These are phyloP conservation scores for Podaxis sp. DNA, from an alignment of 768 basidiomycete genomes.

Conservation along the genomic window DNA sequence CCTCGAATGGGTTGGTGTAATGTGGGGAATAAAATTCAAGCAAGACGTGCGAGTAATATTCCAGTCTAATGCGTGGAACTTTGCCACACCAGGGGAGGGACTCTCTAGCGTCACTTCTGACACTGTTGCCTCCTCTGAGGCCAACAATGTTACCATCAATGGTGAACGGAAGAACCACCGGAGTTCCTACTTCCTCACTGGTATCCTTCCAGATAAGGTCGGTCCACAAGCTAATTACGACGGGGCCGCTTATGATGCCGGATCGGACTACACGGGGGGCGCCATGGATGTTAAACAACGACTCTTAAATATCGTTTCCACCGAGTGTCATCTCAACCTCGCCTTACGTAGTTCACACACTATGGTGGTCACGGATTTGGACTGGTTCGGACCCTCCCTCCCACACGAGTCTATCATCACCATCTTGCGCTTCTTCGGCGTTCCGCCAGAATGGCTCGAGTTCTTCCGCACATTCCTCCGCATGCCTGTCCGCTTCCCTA, in stretches of 20 bases:
- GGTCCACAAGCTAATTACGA: conserved; percentile 21
- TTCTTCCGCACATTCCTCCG: conserved; percentile 36
- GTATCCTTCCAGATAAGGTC: conserved; percentile 28
- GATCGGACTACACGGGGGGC: conserved; percentile 19
- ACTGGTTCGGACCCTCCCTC: conserved; percentile 43
- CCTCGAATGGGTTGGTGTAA: conserved; percentile 40
- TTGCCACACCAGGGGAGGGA: conserved; percentile 19
- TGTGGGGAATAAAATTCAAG: conserved; percentile 40
- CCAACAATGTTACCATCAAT: conserved; percentile 24
- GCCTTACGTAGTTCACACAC: conserved; percentile 31
- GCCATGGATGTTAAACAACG: conserved; percentile 31
- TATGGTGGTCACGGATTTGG: conserved; percentile 38
- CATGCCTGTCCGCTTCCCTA: conserved; percentile 31
- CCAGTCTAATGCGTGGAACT: conserved; percentile 36
- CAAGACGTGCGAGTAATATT: conserved; percentile 25
- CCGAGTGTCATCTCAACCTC: conserved; percentile 38
- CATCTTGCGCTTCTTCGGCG: conserved; percentile 36
- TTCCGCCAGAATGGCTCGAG: conserved; percentile 32
- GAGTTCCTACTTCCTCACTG: conserved; percentile 30
- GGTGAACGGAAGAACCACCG: conserved; percentile 23
- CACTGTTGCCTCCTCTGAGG: conserved; percentile 11
- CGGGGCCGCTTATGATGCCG: conserved; percentile 22
- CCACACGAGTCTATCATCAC: conserved; percentile 39
- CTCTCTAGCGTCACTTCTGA: conserved; percentile 19
- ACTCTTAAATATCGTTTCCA: conserved; percentile 37